phyloP scores from a whole-genome alignment of 2,329 filamentous ascomycete species.

The Juglanconis juglandina region DNA sequence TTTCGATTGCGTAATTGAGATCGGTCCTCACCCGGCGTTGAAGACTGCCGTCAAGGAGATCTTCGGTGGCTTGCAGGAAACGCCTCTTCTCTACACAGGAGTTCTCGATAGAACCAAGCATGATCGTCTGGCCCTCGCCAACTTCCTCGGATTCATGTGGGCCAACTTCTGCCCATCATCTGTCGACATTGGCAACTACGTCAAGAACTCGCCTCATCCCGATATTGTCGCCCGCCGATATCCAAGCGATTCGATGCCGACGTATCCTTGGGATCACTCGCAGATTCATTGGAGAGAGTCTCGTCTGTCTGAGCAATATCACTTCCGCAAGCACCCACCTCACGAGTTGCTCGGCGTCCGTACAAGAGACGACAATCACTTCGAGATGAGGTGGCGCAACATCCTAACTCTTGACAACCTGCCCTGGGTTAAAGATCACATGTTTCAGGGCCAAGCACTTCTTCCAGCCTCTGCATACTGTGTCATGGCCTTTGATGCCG shows the following conservation, averaged over 20 bases:
- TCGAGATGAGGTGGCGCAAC: constrained; percentile 38
- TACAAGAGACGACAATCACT: constrained; percentile 34
- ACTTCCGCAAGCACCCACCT: constrained; percentile 31
- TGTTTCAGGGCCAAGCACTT: constrained; percentile 41
- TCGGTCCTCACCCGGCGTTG: constrained; percentile 44
- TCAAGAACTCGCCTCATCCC: constrained; percentile 23
- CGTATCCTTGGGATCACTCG: constrained; percentile 48
- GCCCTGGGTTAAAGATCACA: constrained; percentile 39
- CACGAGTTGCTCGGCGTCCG: constrained; percentile 39
- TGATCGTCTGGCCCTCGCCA: constrained; percentile 28
- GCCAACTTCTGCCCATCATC: constrained; percentile 25
- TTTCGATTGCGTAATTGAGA: constrained; percentile 38
- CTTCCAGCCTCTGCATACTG: constrained; percentile 47
- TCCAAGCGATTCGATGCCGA: constrained; percentile 29
- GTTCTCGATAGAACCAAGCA: constrained; percentile 29
- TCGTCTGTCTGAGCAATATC: constrained; percentile 35
- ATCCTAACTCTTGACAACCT: constrained; percentile 35
- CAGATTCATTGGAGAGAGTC: constrained; percentile 41
- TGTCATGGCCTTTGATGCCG: constrained; percentile 45
- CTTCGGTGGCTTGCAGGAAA: constrained; percentile 23
- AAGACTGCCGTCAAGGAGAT: constrained; percentile 37
- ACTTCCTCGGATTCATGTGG: constrained; percentile 34
- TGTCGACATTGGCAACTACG: constrained; percentile 21
- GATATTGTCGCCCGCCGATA: constrained; percentile 20
- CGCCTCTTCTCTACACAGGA: constrained; percentile 29